Percentiles rank a stretch among this genome's conserved stretches.
Evolutionary conservation across 176 grass and related monocot species (phyloP).

Genomic region (Thinopyrum elongatum): DNA sequence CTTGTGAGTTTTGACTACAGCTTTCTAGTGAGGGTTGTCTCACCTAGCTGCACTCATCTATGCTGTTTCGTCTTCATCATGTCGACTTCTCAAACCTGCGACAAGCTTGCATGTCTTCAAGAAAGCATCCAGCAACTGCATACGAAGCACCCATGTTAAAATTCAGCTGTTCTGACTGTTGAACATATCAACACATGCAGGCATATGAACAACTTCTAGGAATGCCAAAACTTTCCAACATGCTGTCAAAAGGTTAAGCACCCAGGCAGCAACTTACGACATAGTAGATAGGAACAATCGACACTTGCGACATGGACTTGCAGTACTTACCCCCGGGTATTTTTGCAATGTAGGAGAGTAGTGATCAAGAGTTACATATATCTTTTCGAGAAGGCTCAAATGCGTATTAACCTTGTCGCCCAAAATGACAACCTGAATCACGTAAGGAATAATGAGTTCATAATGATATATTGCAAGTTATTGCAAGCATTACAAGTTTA

Average conservation of each 20-base stretch:
- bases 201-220: not conserved
- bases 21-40: conserved; percentile 1
- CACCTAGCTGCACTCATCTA: conserved; percentile 29
- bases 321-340: conserved; percentile 67
- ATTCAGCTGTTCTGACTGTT: not conserved
- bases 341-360: conserved; percentile 85
- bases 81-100: conserved; percentile 57
- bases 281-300: not conserved
- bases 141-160: conserved; percentile 9
- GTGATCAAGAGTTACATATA: conserved; percentile 80
- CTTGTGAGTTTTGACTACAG: not conserved
- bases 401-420: conserved; percentile 72
- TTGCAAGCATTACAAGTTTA: not conserved
- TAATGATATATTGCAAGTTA: not conserved
- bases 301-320: not conserved
- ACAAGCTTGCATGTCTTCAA: conserved; percentile 81
- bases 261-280: not conserved
- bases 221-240: not conserved
- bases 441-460: conserved; percentile 5
- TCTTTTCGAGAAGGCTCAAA: conserved; percentile 77
- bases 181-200: not conserved
- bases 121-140: conserved; percentile 80
- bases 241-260: not conserved
- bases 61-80: conserved; percentile 18
- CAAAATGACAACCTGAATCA: conserved; percentile 64